Evolutionary conservation across 2,329 filamentous ascomycete species (phyloP), one percentile per base, ranked within the genome.

Genomic region (Falciphora oryzae): DNA sequence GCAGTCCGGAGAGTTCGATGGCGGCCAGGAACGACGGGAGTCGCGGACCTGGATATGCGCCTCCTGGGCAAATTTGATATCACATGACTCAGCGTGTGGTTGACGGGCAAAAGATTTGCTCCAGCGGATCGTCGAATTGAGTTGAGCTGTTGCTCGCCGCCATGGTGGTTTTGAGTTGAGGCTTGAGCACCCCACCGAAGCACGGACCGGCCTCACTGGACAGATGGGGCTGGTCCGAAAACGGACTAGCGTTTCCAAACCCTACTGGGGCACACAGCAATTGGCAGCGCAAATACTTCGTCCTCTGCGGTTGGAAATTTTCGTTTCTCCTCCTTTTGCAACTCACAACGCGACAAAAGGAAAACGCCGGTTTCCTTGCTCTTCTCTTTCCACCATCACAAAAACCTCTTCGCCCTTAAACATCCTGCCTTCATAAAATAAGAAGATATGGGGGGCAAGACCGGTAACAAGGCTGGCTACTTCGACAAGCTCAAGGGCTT

Each of bases 381-480:
- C 53, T 35, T 61, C 62, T 44, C 56, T 32, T 58, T 29, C 63
- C 61, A 65, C 57, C 64, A 66, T 64, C 58, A 63, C 65, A 65
- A 65, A 44, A 25, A 64, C 64, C 64, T 66, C 68, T 77, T 83
- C 84, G 88, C 89, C 93, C 93, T 97, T 93, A 97, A 97, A 97
- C 81, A 96, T 91, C 93, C 93, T 96, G 87, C 90, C 92, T 95
- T 95, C 92, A 92, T 67, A 67, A 77, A 74, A 85, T 83, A 96
- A 96, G 92, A 92, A 96, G 91, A 92, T 87, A 97, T 97, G 93
- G 93, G 93, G 93, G 93, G 92, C 93, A 97, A 92, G 86, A 86
- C 91, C 29, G 59, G 63, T 77, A 93, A 89, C 89, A 99, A 98
- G 89, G 87, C 92, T 80, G 91, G 80, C 75, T 97, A 99, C 89